Base-by-base conservation (phyloP, 208 protist genomes). In the Wallacemonas sp. region DNA sequence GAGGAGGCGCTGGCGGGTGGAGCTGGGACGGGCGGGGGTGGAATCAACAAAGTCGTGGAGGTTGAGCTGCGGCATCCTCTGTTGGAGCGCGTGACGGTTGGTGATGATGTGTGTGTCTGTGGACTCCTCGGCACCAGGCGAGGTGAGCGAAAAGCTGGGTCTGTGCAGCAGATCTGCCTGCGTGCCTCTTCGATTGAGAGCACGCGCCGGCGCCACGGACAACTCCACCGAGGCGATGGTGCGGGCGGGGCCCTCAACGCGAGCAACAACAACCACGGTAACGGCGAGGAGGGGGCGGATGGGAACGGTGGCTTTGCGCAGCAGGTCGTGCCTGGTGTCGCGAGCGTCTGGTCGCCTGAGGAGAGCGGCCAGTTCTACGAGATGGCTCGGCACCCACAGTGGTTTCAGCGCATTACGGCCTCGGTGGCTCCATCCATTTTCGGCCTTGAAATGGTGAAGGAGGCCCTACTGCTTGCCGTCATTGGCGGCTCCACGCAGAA, bases 401-500 rank as follows among this genome's bases (percentile, higher is more conserved):
- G 85, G 85, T 92, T 94, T 53, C 41, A 82, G 1, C 80, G 91
- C 34, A 90, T 99, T 60, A 79, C 97, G 30, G 71, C 75, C 12
- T 97, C 95, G 1, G 93, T 99, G 19, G 98, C 98, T 9, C 98
- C 98, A 2, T 96, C 91, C 0, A 98, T 99, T 59, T 99, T 94
- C 79, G 99, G 98, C 26, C 87, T 99, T 66, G 76, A 96, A 21
- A 77, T 99, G 67, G 96, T 99, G 68, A 99, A 99, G 74, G 96
- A 86, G 45, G 97, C 97, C 3, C 28, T 99, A 33, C 87, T 98
- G 33, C 79, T 99, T 4, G 75, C 96, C 17, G 78, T 99, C 15
- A 93, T 99, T 39, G 98, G 98, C 51, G 98, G 98, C 42, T 82
- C 82, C 36, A 68, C 73, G 44, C 51, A 62, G 11, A 79, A 82